These are phyloP conservation scores for Penicillium sp. DNA, from an alignment of 2,329 filamentous ascomycete species.

Conservation along the genomic window DNA sequence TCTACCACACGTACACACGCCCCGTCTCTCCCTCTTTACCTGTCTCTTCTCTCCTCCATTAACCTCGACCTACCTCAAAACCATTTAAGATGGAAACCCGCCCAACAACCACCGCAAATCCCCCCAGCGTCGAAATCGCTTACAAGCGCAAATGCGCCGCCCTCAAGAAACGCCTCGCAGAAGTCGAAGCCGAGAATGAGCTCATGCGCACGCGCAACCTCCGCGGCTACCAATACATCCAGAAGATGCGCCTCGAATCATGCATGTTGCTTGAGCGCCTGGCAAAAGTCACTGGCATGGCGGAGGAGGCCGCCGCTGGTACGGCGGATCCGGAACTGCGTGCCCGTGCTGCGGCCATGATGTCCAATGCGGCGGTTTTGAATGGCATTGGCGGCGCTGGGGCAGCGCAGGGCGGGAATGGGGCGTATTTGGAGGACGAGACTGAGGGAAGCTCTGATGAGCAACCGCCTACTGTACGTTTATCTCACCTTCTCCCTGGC, in stretches of 20 bases:
- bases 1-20: neutral
- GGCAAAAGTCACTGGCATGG: constrained; percentile 47
- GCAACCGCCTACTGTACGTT: constrained; percentile 47
- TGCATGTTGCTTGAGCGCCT: constrained; percentile 49
- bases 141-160: constrained; percentile 97
- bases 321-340: constrained; percentile 41
- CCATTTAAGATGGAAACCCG: constrained; percentile 35
- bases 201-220: constrained; percentile 76
- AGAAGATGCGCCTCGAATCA: constrained; percentile 77
- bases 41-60: neutral
- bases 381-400: constrained; percentile 28
- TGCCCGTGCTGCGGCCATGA: constrained; percentile 40
- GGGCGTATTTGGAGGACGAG: constrained; percentile 45
- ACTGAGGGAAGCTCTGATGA: constrained; percentile 51
- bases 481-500: neutral
- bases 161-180: constrained; percentile 85
- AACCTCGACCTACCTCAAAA: neutral
- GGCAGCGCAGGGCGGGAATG: constrained; percentile 24
- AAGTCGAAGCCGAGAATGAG: constrained; percentile 91
- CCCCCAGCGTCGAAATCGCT: constrained; percentile 91
- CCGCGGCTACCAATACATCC: constrained; percentile 80
- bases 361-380: constrained; percentile 32
- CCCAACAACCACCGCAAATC: constrained; percentile 51
- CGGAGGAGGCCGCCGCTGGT: constrained; percentile 42
- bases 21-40: neutral